These are phyloP conservation scores for Abelmoschus esculentus DNA, from an alignment of 345 rosid genomes.

Conservation along the genomic window DNA sequence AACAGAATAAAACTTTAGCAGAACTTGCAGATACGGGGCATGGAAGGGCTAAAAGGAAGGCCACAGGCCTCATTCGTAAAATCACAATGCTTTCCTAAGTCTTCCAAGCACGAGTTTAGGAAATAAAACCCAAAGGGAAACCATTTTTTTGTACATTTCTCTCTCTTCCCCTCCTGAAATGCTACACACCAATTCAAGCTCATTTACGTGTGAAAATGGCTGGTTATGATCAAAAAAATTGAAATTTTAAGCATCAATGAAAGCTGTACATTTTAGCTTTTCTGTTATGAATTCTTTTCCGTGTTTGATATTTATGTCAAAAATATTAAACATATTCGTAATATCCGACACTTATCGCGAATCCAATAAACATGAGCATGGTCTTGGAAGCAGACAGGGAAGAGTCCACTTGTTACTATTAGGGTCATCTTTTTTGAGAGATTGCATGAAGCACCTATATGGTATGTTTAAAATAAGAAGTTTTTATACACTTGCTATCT, in stretches of 20 bases:
- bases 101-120: not conserved
- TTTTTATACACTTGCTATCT: too few species aligned
- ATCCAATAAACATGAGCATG: not conserved
- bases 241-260: not conserved
- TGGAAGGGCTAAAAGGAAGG: slow-evolving; percentile 5
- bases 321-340: not conserved
- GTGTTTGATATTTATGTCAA: not conserved
- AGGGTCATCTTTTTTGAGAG: not conserved
- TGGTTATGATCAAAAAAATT: slow-evolving; percentile 11
- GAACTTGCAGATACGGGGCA: not conserved
- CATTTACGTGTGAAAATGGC: not conserved
- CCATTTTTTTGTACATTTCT: not conserved
- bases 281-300: not conserved
- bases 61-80: not conserved
- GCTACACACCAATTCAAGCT: not conserved
- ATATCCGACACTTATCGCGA: not conserved
- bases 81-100: not conserved
- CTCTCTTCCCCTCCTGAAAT: not conserved
- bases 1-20: not conserved
- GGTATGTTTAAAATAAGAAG: too few species aligned
- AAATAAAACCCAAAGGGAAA: not conserved
- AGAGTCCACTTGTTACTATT: not conserved
- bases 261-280: not conserved
- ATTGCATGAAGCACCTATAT: too few species aligned
- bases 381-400: too few species aligned